Evolutionary conservation across 169 alveolate species (phyloP).

Genomic region (Plasmodium adleri): DNA sequence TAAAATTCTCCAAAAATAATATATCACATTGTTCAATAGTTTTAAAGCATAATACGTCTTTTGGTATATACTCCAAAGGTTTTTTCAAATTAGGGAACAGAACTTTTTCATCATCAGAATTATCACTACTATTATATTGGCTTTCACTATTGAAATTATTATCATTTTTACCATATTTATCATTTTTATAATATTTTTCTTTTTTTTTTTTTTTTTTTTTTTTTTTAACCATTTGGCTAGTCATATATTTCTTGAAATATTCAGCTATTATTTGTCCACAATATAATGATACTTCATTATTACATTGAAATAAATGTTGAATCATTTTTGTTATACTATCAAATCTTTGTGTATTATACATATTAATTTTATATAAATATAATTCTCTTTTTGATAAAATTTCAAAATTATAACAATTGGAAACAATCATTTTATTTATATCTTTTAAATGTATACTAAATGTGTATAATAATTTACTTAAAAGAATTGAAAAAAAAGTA

Average conservation of each 20-base stretch:
- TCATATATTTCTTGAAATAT: slow-evolving; percentile 29
- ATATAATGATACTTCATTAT: slow-evolving; percentile 34
- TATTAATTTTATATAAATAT: slow-evolving; percentile 31
- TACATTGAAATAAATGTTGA: slow-evolving; percentile 27
- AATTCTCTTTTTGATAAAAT: slow-evolving; percentile 11
- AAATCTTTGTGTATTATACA: slow-evolving; percentile 7
- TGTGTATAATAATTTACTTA: slow-evolving; percentile 47
- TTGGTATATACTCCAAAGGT: slow-evolving; percentile 21
- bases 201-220: neutral
- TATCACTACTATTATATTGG: neutral
- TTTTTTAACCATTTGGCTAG: slow-evolving; percentile 1
- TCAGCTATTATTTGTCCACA: slow-evolving; percentile 62
- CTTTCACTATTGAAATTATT: too few relatives aligned
- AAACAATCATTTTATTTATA: slow-evolving; percentile 9
- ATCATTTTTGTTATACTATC: slow-evolving; percentile 23
- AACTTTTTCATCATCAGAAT: neutral
- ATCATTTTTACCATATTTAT: neutral
- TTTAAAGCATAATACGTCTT: slow-evolving; percentile 14
- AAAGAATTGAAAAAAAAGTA: slow-evolving; percentile 24
- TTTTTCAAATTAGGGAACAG: slow-evolving; percentile 29
- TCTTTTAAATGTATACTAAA: slow-evolving; percentile 27
- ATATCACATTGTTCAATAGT: slow-evolving; percentile 23
- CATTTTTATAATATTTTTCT: neutral
- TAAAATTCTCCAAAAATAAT: slow-evolving; percentile 14
- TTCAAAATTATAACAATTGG: slow-evolving; percentile 20